Conservation (phyloP, 768 basidiomycete genomes). For the Myochromella boudieri region DNA sequence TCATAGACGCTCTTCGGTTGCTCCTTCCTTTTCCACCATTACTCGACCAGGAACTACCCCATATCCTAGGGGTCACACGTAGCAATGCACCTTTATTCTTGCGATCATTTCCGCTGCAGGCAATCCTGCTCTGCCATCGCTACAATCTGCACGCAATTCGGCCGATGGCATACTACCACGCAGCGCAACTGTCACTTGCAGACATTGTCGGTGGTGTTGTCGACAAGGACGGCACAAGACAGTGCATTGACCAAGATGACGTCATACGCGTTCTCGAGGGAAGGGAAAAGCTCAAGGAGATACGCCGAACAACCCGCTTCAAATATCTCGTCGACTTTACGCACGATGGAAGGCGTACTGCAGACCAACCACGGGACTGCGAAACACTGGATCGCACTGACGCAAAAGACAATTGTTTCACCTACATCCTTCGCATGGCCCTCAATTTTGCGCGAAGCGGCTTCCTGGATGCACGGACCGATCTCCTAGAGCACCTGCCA, state of each 20-base stretch:
- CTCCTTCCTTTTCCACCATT: slow-evolving; percentile 11
- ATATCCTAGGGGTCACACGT: slow-evolving; percentile 5
- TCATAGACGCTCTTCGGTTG: slow-evolving; percentile 9
- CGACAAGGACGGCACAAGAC: slow-evolving; percentile 9
- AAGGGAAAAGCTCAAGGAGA: slow-evolving; percentile 15
- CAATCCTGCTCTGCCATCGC: slow-evolving; percentile 15
- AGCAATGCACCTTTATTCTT: slow-evolving; percentile 9
- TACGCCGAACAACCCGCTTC: slow-evolving; percentile 16
- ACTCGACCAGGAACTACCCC: not conserved
- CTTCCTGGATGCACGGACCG: slow-evolving; percentile 14
- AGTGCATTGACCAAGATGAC: slow-evolving; percentile 6
- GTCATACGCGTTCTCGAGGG: slow-evolving; percentile 14
- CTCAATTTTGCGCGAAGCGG: slow-evolving; percentile 10
- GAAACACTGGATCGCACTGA: too few species aligned
- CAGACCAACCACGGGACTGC: too few species aligned
- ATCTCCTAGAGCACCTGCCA: slow-evolving; percentile 13
- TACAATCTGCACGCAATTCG: slow-evolving; percentile 15
- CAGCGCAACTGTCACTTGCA: slow-evolving; percentile 19
- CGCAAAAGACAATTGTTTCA: slow-evolving; percentile 8
- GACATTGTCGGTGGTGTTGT: slow-evolving; percentile 19
- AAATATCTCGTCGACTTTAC: slow-evolving; percentile 17
- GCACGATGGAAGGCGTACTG: not conserved
- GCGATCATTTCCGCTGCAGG: slow-evolving; percentile 18
- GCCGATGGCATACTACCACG: slow-evolving; percentile 24
- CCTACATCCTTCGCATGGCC: slow-evolving; percentile 6